Conservation (phyloP, 495 filamentous ascomycete genomes). For the Penicillium psychrofluorescens region DNA sequence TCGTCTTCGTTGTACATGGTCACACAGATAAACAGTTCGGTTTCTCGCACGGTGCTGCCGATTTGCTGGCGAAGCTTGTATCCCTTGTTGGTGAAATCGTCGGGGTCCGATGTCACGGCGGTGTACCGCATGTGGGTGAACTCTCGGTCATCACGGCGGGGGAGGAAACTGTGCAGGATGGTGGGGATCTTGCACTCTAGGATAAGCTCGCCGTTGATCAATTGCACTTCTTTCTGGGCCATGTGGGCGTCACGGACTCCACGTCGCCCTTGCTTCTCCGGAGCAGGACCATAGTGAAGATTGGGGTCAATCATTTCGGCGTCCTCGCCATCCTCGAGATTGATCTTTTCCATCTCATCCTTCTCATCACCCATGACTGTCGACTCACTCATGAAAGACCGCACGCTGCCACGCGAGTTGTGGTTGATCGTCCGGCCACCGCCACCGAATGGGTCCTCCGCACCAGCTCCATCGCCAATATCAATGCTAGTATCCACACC, state of each 20-base stretch:
- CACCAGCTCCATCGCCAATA: slow-evolving; percentile 49
- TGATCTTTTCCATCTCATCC: slow-evolving; percentile 32
- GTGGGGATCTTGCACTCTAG: slow-evolving; percentile 99
- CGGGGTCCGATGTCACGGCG: slow-evolving; percentile 96
- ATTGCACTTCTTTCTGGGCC: slow-evolving; percentile 85
- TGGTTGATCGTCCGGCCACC: slow-evolving; percentile 43
- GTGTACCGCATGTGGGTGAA: slow-evolving; percentile 99
- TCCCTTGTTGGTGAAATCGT: slow-evolving; percentile 80
- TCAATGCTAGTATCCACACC: slow-evolving; percentile 39
- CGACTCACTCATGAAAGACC: slow-evolving; percentile 60
- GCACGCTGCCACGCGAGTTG: slow-evolving; percentile 38
- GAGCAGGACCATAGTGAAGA: slow-evolving; percentile 78
- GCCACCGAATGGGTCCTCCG: slow-evolving; percentile 73
- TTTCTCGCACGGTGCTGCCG: slow-evolving; percentile 76
- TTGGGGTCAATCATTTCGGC: slow-evolving; percentile 33
- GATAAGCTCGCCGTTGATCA: slow-evolving; percentile 96
- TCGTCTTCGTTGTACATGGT: slow-evolving; percentile 99
- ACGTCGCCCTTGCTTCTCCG: slow-evolving; percentile 75
- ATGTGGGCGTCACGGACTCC: slow-evolving; percentile 80
- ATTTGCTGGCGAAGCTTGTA: slow-evolving; percentile 98
- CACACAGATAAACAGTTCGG: slow-evolving; percentile 95
- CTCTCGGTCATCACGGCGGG: slow-evolving; percentile 83
- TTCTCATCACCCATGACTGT: slow-evolving; percentile 53
- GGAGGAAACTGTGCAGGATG: slow-evolving; percentile 91
- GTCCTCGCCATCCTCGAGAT: slow-evolving; percentile 40